Base-by-base conservation (phyloP, 2,329 filamentous ascomycete genomes). In the Cladorrhinum sp. region DNA sequence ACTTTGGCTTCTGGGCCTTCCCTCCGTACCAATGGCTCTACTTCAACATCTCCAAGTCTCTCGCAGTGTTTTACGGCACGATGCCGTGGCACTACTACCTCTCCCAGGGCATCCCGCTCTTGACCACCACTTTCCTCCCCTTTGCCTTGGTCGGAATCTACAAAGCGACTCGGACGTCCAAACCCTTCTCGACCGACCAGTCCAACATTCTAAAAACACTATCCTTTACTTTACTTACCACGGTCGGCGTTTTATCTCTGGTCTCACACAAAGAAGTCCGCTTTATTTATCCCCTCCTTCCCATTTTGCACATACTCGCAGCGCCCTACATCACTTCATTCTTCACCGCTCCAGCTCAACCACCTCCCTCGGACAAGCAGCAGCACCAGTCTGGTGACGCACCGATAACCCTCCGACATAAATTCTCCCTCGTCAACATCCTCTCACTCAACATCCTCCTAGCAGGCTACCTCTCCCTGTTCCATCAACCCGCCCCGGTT, bases 261-360 rank as follows among this genome's bases (percentile, higher is more conserved):
- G 90, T 98, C 66, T 87, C 92, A 1, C 95, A 99, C 77, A 99
- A 99, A 74, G 95, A 99, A 80, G 91, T 96, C 68, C 91, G 95
- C 70, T 99, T 99, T 78, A 90, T 98, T 67, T 96, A 96, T 70
- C 94, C 95, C 1, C 82, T 99, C 18, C 82, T 98, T 1, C 94
- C 95, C 1, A 82, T 88, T n/a, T 82, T 99, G 6, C 91, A 95
- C 72, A 78, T 96, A 64, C 79, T 98, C 42, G 86, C 90, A 1
- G 91, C 92, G 0, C 83, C 86, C 0, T 81, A 86, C 2, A 75
- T 91, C 16, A 79, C 84, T 2, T 73, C 79, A 8, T 92, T 91
- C 76, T 92, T 94, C 73, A 75, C 77, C 8, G 78, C 76, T 24
- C 69, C 74, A 18, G 6, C 16, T 61, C 70, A 16, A 65, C 72